These are phyloP conservation scores for Cystoisospora suis DNA, from an alignment of 169 alveolate genomes.

Conservation along the genomic window DNA sequence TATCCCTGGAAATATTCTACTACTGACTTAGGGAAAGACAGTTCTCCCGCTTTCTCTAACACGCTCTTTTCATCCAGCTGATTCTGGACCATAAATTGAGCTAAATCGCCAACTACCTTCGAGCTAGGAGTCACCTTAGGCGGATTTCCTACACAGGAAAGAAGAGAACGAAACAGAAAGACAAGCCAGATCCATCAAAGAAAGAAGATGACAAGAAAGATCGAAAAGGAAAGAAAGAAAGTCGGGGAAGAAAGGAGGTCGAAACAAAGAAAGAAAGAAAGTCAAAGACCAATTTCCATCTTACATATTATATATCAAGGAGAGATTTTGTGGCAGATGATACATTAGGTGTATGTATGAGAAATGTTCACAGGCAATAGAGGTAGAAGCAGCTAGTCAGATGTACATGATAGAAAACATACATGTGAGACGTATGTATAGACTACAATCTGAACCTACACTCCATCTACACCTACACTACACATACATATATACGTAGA, in stretches of 20 bases:
- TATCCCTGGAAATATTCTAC: conserved; percentile 44
- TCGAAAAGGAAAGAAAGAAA: neutral
- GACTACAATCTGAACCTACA: no score
- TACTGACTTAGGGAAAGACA: conserved; percentile 33
- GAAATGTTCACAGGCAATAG: no score
- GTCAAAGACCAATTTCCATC: neutral
- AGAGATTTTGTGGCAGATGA: no score
- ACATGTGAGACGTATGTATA: no score
- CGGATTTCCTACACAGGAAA: conserved; percentile 27
- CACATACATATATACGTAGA: neutral
- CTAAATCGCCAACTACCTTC: conserved; percentile 55
- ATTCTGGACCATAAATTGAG: conserved; percentile 58
- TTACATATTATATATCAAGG: no score
- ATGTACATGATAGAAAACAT: neutral
- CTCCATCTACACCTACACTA: no score
- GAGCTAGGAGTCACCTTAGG: conserved; percentile 48
- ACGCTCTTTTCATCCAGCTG: neutral
- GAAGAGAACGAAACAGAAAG: no score
- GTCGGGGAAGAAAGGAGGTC: neutral
- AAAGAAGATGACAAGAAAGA: neutral
- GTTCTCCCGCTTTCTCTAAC: neutral
- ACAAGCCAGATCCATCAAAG: neutral
- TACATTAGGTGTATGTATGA: no score
- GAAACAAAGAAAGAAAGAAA: neutral
- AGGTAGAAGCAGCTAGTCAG: no score